These are phyloP conservation scores for Phytophthora macrochlamydospora DNA, from an alignment of 352 stramenopile species.

Conservation along the genomic window DNA sequence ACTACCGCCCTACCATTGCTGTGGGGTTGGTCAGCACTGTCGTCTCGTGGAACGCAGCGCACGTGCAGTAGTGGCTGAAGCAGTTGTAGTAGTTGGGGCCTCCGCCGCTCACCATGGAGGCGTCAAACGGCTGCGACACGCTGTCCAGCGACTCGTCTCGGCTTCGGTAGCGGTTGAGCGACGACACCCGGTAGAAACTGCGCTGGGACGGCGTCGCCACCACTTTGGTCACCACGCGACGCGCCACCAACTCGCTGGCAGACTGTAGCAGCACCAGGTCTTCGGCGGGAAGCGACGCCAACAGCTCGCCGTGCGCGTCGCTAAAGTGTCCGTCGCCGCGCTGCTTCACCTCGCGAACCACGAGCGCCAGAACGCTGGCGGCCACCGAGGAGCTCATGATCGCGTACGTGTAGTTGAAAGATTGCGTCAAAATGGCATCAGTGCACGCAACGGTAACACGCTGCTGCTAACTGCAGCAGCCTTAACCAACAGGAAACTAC, in stretches of 20 bases:
- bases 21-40: conserved; percentile 38
- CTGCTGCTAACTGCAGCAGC: too few relatives aligned
- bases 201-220: conserved; percentile 49
- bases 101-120: conserved; percentile 37
- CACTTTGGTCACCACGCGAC: conserved; percentile 49
- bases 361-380: conserved; percentile 47
- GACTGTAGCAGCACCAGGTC: conserved; percentile 57
- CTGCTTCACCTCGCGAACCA: conserved; percentile 52
- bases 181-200: conserved; percentile 71
- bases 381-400: conserved; percentile 32
- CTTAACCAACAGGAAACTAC: too few relatives aligned
- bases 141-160: conserved; percentile 14
- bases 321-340: conserved; percentile 26
- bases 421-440: neutral
- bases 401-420: neutral
- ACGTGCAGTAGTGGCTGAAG: conserved; percentile 74
- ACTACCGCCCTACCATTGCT: conserved; percentile 48
- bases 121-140: conserved; percentile 53
- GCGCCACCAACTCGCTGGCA: conserved; percentile 62
- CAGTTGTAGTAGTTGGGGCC: conserved; percentile 77
- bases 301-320: conserved; percentile 52
- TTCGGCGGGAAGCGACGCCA: conserved; percentile 40
- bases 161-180: conserved; percentile 59
- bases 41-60: conserved; percentile 55
- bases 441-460: too few relatives aligned